A percentile compares a stretch with the other conserved stretches of the same genome.
Evolutionary conservation across 257 asterid genomes (phyloP).

Genomic region (Solanum ossicruentum): DNA sequence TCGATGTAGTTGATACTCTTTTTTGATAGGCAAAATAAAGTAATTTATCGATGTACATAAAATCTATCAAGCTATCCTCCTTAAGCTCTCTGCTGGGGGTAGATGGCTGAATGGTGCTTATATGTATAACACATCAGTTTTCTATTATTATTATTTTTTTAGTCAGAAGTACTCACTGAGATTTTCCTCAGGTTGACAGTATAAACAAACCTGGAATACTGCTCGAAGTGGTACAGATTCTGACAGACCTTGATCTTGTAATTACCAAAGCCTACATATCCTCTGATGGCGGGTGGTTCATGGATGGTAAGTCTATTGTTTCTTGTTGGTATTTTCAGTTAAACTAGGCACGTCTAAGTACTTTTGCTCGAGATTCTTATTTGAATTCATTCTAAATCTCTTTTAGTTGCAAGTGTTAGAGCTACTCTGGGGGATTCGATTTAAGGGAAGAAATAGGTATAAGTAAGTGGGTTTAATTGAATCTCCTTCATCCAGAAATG

Average conservation of each 20-base stretch:
- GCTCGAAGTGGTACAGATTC: slow-evolving; percentile 95
- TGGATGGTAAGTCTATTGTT: slow-evolving; percentile 62
- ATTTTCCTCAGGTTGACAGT: slow-evolving; percentile 73
- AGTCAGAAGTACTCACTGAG: slow-evolving; percentile 1
- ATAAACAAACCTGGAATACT: slow-evolving; percentile 95
- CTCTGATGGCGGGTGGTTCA: slow-evolving; percentile 99
- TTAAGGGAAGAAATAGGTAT: background rate
- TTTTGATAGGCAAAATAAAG: background rate
- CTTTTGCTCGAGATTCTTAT: background rate
- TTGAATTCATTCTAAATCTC: background rate
- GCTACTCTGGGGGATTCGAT: background rate
- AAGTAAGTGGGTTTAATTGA: background rate
- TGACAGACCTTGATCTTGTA: slow-evolving; percentile 82
- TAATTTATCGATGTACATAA: background rate
- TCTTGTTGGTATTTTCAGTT: background rate
- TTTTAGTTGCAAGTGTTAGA: background rate
- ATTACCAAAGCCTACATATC: slow-evolving; percentile 94
- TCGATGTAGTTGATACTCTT: background rate
- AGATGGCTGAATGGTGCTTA: background rate
- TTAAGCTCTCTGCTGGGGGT: background rate
- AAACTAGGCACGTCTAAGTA: background rate
- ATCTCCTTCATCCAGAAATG: background rate
- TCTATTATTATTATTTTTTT: background rate
- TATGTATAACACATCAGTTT: background rate
- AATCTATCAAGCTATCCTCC: background rate